Conservation (phyloP, 768 basidiomycete genomes). For the Kwoniella heveanensis region DNA sequence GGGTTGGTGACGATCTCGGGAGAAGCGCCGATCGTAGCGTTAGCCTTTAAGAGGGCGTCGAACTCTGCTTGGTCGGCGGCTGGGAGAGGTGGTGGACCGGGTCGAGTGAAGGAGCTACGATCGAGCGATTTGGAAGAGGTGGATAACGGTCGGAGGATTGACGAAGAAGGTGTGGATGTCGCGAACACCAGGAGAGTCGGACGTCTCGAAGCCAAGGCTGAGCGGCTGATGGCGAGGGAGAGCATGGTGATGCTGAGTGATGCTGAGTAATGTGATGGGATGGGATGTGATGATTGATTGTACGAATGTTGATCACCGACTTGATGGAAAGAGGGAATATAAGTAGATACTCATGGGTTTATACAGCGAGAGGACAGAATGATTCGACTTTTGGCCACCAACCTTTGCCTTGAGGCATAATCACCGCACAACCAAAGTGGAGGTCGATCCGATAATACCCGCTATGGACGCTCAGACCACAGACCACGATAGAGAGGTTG, state of each 20-base stretch:
- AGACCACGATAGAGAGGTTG: too few species aligned
- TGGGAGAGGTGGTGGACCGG: constrained; percentile 50
- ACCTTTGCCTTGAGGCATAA: not conserved
- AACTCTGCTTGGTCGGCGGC: constrained; percentile 53
- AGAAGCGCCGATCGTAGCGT: constrained; percentile 35
- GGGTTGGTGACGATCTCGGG: constrained; percentile 31
- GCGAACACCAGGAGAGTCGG: not conserved
- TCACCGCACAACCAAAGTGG: not conserved
- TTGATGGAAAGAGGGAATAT: too few species aligned
- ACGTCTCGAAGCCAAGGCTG: not conserved
- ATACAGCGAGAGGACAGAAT: too few species aligned
- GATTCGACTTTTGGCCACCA: not conserved
- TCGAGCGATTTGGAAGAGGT: not conserved
- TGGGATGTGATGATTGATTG: too few species aligned
- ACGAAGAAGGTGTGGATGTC: not conserved
- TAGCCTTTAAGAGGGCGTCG: constrained; percentile 45
- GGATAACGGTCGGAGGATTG: not conserved
- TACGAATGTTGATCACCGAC: too few species aligned
- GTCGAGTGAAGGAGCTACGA: constrained; percentile 32
- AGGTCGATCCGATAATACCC: not conserved
- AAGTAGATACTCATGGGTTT: too few species aligned
- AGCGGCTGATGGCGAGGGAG: not conserved
- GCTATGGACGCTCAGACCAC: too few species aligned
- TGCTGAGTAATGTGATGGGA: not conserved
- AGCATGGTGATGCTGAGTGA: not conserved